These are phyloP conservation scores for Debaryomyces hansenii DNA, from an alignment of 805 yeast species.

Conservation along the genomic window DNA sequence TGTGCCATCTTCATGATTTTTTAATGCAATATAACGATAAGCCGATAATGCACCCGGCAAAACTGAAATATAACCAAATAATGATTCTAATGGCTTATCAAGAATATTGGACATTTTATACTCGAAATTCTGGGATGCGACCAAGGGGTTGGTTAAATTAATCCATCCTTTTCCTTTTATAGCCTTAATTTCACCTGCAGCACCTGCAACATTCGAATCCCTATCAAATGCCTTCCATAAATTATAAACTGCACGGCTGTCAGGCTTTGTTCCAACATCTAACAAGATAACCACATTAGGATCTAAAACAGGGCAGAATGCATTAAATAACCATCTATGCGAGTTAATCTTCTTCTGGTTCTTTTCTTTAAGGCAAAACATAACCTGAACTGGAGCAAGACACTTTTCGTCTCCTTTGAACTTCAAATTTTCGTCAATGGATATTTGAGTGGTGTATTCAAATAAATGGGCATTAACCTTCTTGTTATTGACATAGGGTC, in stretches of 20 bases:
- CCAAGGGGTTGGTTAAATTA: slow-evolving; percentile 83
- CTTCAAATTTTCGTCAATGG: slow-evolving; percentile 84
- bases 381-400: slow-evolving; percentile 89
- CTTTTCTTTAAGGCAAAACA: slow-evolving; percentile 89
- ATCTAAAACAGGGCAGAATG: slow-evolving; percentile 85
- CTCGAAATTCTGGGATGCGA: slow-evolving; percentile 95
- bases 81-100: slow-evolving; percentile 91
- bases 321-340: slow-evolving; percentile 96
- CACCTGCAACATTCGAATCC: slow-evolving; percentile 97
- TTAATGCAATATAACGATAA: slow-evolving; percentile 83
- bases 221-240: slow-evolving; percentile 97
- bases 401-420: slow-evolving; percentile 90
- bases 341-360: slow-evolving; percentile 94
- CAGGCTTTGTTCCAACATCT: slow-evolving; percentile 99
- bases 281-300: slow-evolving; percentile 87
- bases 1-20: slow-evolving; percentile 83
- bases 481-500: slow-evolving; percentile 87
- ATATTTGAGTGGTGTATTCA: slow-evolving; percentile 94
- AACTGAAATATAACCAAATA: slow-evolving; percentile 90
- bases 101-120: slow-evolving; percentile 95
- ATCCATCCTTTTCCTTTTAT: slow-evolving; percentile 89
- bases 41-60: slow-evolving; percentile 97
- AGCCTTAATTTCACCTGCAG: slow-evolving; percentile 96
- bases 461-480: slow-evolving; percentile 92
- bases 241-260: slow-evolving; percentile 81